Evolutionary conservation across 83 land plant genomes (phyloP).

Genomic region (Diphasiastrum complanatum): DNA sequence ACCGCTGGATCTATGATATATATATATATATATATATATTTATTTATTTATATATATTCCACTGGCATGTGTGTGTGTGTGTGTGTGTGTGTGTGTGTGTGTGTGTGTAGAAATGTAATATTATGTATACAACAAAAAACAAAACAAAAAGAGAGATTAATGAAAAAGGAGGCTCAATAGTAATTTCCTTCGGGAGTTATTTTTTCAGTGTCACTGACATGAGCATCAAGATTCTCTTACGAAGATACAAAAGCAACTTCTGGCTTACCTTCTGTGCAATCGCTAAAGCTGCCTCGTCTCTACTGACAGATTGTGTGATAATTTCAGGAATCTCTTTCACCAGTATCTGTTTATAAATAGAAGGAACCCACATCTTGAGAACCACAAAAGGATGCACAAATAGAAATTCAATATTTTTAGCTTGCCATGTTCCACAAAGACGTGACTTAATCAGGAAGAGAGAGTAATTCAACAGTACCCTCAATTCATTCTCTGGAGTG

Average conservation of each 20-base stretch:
- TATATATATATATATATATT: no score
- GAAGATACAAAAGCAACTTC: background rate
- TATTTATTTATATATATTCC: no score
- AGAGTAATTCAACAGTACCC: constrained; percentile 14
- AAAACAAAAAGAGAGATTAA: no score
- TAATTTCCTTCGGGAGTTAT: no score
- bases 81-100: no score
- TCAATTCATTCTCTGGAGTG: constrained; percentile 32
- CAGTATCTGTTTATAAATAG: constrained; percentile 36
- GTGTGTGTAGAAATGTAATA: no score
- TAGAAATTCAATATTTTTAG: background rate
- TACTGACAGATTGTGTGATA: constrained; percentile 58
- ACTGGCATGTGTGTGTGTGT: no score
- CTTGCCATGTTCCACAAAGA: background rate
- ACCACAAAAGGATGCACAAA: background rate
- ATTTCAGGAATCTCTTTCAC: constrained; percentile 73
- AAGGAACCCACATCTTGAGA: background rate
- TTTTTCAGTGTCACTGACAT: no score
- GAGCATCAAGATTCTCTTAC: no score
- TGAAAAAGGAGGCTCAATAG: no score
- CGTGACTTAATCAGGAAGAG: background rate
- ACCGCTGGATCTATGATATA: no score
- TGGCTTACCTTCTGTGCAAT: constrained; percentile 81
- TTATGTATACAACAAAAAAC: no score
- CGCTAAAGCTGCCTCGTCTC: constrained; percentile 90